Base-by-base conservation (phyloP, 2,329 filamentous ascomycete species). In the Nannizziopsis arthrosporioides region DNA sequence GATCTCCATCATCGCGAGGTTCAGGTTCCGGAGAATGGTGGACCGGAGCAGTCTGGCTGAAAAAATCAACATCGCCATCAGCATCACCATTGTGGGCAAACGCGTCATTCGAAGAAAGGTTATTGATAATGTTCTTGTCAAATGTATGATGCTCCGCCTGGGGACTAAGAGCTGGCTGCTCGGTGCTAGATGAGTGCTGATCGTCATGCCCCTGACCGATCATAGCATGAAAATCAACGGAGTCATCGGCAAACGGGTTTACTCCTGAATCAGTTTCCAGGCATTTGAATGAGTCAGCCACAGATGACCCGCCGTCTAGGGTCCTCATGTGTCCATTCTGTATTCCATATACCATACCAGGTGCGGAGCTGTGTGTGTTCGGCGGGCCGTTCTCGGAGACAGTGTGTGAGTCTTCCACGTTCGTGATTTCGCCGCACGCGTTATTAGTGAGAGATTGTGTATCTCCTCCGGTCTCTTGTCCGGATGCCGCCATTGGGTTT, bases 1-100 rank as follows among this genome's bases (percentile, higher is more conserved):
- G 82, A 3, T 86, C 51, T 0, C 82, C 82, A 64, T 87, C 83
- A 50, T 84, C 81, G 53, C 82, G 76, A 18, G 76, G 74, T 19
- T 82, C 75, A 22, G 66, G 61, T 42, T 71, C 67, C 10, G 61
- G 59, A 11, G 61, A 61, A 9, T 55, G 55, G 40, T 63, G 66
- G 27, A 62, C 68, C 35, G 59, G 66, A 41, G 62, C 69, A 30
- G 62, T 67, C 47, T 78, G 72, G 41, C 65, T 68, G 58, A 84
- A 85, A 55, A 86, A 85, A 52, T 80, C 78, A 49, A 69, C 71
- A 5, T 71, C 65, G 14, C 69, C 65, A 12, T 72, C 71, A 42
- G 73, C 71, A 4, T 71, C 68, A 6, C 62, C n/a, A n/a, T n/a
- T n/a, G n/a, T n/a, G 63, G 56, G 75, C 74, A 9, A 15, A 64